phyloP scores from a whole-genome alignment of 805 yeast species.

The Metschnikowia dekortorum region DNA sequence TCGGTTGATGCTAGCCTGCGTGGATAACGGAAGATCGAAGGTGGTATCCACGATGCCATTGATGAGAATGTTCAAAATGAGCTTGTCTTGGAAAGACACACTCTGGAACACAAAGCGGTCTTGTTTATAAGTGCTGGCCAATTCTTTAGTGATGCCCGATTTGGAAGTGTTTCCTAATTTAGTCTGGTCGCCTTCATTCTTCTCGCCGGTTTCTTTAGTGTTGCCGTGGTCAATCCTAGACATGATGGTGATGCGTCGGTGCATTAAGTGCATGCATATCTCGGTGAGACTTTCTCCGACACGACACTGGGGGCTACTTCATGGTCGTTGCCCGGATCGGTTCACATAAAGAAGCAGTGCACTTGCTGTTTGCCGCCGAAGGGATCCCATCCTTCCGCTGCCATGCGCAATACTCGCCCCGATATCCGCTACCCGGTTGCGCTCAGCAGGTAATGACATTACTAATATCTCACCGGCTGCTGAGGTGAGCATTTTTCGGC shows the following conservation, averaged over 20 bases:
- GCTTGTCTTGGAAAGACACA: conserved; percentile 35
- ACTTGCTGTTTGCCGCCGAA: no score
- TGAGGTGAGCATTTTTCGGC: conserved; percentile 1
- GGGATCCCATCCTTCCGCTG: no score
- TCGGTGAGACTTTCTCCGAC: neutral
- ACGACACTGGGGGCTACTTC: no score
- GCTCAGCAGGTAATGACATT: neutral
- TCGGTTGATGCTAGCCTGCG: conserved; percentile 18
- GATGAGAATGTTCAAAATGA: conserved; percentile 34
- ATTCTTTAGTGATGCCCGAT: neutral
- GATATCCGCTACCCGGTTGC: neutral
- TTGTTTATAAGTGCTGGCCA: conserved; percentile 1
- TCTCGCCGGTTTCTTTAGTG: neutral
- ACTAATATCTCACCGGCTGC: neutral
- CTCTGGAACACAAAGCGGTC: conserved; percentile 18
- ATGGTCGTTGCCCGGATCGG: no score
- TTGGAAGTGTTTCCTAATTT: no score
- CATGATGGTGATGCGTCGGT: neutral
- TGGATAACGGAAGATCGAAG: conserved; percentile 33
- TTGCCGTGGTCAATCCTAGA: neutral
- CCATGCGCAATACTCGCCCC: neutral
- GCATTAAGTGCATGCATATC: neutral
- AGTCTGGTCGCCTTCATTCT: no score
- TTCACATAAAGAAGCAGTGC: no score
- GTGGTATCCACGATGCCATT: conserved; percentile 50